Conservation (phyloP, 495 filamentous ascomycete genomes). For the Cudoniella acicularis region DNA sequence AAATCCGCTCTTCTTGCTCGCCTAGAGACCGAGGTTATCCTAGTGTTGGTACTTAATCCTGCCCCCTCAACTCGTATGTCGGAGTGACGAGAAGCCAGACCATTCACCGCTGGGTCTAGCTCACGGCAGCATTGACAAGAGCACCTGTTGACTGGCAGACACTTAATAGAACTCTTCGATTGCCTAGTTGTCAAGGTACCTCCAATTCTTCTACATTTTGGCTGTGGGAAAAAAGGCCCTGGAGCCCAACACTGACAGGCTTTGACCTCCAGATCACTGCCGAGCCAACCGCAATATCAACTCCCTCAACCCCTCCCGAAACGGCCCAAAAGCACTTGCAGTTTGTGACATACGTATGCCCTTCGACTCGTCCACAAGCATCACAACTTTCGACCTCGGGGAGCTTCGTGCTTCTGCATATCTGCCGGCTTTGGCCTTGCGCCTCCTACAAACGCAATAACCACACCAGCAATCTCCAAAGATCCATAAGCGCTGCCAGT, state of each 20-base stretch:
- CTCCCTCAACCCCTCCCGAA: not conserved
- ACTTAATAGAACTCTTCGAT: not conserved
- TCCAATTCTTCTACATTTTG: too few species aligned
- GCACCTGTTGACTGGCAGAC: not conserved
- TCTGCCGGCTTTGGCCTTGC: not conserved
- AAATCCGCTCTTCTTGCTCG: not conserved
- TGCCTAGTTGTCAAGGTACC: too few species aligned
- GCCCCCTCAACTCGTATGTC: not conserved
- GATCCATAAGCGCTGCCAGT: too few species aligned
- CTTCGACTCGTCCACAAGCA: not conserved
- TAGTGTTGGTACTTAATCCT: not conserved
- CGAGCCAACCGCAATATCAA: not conserved
- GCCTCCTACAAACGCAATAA: not conserved
- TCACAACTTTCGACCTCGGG: not conserved
- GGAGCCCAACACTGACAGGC: not conserved
- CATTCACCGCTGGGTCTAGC: not conserved
- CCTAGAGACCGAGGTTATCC: not conserved
- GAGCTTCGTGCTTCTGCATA: not conserved
- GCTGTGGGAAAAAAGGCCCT: too few species aligned
- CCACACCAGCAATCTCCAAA: too few species aligned
- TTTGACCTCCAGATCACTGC: not conserved
- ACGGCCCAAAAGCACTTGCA: not conserved
- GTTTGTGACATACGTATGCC: not conserved
- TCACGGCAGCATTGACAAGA: not conserved
- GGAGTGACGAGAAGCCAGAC: not conserved